Evolutionary conservation across 2,329 filamentous ascomycete species (phyloP).

Genomic region (Talaromyces funiculosus): DNA sequence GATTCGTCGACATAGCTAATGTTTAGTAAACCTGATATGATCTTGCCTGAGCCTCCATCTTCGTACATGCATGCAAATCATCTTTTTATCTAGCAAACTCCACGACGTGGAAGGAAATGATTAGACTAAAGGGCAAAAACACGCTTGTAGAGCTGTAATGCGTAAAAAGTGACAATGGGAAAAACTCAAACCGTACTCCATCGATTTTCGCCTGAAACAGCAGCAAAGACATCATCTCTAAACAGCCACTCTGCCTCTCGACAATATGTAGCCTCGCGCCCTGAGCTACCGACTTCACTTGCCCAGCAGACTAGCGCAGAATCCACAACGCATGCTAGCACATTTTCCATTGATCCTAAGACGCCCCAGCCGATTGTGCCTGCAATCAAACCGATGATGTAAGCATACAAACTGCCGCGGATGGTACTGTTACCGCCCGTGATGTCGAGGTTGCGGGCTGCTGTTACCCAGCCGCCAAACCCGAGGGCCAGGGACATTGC

Average conservation of each 20-base stretch:
- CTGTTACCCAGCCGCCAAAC: slow-evolving; percentile 94
- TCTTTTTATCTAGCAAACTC: neutral
- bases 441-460: slow-evolving; percentile 70
- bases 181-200: slow-evolving; percentile 12
- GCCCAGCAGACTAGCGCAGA: slow-evolving; percentile 90
- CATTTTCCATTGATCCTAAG: slow-evolving; percentile 82
- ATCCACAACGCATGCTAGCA: slow-evolving; percentile 80
- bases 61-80: neutral
- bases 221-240: slow-evolving; percentile 48
- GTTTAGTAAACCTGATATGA: neutral
- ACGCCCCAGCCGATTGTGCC: slow-evolving; percentile 94
- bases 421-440: slow-evolving; percentile 42
- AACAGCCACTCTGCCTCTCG: slow-evolving; percentile 87
- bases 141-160: neutral
- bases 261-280: slow-evolving; percentile 67
- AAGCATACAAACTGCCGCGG: slow-evolving; percentile 84
- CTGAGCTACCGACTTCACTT: slow-evolving; percentile 69
- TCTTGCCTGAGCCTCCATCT: neutral
- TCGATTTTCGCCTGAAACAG: neutral
- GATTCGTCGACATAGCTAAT: neutral
- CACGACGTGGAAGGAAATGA: neutral
- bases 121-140: neutral
- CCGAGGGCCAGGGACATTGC: slow-evolving; percentile 87
- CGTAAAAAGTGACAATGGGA: neutral
- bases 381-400: slow-evolving; percentile 85